Conservation (phyloP, 2,329 filamentous ascomycete genomes). For the Aphanocladium album region DNA sequence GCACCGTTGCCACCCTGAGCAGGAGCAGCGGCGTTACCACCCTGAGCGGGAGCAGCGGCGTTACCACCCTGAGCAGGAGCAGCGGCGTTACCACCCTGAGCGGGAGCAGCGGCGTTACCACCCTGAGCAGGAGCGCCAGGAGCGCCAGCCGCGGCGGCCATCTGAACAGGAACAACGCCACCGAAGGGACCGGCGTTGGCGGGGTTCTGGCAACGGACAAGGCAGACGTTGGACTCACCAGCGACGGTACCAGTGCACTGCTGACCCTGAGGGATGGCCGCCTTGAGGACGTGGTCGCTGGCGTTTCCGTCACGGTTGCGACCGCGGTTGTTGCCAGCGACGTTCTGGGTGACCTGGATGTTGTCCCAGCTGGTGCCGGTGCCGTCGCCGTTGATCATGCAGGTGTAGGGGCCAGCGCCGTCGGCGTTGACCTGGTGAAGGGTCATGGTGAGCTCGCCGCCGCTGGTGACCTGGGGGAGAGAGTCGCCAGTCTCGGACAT, state of each 20-base stretch:
- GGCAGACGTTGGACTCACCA: conserved; percentile 54
- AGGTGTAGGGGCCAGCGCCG: conserved; percentile 60
- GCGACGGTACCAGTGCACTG: conserved; percentile 56
- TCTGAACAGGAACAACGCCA: conserved; percentile 54
- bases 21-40: background rate
- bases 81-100: conserved; percentile 14
- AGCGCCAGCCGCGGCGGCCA: conserved; percentile 21
- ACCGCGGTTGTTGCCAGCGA: conserved; percentile 23
- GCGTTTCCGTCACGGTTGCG: conserved; percentile 39
- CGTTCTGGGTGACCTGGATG: conserved; percentile 45
- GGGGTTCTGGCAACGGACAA: conserved; percentile 58
- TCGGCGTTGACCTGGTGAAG: conserved; percentile 64
- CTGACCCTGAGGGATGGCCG: conserved; percentile 49
- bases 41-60: conserved; percentile 1
- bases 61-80: background rate
- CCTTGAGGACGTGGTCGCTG: conserved; percentile 49
- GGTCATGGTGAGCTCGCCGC: conserved; percentile 56
- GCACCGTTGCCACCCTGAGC: background rate
- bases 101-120: background rate
- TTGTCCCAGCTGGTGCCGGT: conserved; percentile 49
- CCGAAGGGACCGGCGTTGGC: conserved; percentile 59
- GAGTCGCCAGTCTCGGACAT: conserved; percentile 50
- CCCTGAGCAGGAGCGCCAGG: conserved; percentile 14
- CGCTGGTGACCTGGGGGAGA: conserved; percentile 55
- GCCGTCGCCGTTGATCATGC: conserved; percentile 58